A percentile compares a stretch with the other conserved stretches of the same genome.
These are phyloP conservation scores for Coemansia reversa DNA, from an alignment of 192 early-diverging fungal species.

Conservation along the genomic window DNA sequence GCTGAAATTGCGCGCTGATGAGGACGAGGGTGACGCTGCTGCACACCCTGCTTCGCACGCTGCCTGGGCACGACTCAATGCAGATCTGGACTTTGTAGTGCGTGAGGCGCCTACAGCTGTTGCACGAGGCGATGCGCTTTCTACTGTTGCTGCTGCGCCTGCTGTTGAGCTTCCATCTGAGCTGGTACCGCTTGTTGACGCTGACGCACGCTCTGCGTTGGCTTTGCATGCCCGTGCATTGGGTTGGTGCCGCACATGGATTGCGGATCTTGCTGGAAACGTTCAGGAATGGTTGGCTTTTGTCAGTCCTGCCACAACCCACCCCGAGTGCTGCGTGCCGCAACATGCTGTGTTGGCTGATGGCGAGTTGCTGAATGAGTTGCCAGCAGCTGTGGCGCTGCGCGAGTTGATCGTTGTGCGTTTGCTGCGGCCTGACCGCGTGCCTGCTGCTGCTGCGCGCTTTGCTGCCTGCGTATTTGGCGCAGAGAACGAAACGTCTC, in stretches of 20 bases:
- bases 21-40: constrained; percentile 28
- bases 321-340: constrained; percentile 43
- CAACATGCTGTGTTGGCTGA: constrained; percentile 16
- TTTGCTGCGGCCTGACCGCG: constrained; percentile 83
- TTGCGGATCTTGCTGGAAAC: constrained; percentile 6
- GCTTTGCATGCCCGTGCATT: constrained; percentile 22
- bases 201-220: constrained; percentile 18
- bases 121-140: neutral
- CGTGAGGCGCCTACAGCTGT: constrained; percentile 14
- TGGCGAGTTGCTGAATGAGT: constrained; percentile 6
- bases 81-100: constrained; percentile 46
- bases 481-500: neutral
- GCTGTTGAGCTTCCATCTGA: constrained; percentile 13
- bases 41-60: constrained; percentile 18
- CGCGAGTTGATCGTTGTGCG: constrained; percentile 80
- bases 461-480: constrained; percentile 66
- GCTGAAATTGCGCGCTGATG: constrained; percentile 70
- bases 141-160: neutral
- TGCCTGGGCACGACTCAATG: constrained; percentile 43
- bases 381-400: constrained; percentile 59
- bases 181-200: constrained; percentile 24
- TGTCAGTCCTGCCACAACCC: constrained; percentile 3
- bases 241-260: constrained; percentile 46
- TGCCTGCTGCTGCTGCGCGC: constrained; percentile 69
- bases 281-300: constrained; percentile 22